phyloP scores from a whole-genome alignment of 495 filamentous ascomycete genomes.

The Penicillium lagena region DNA sequence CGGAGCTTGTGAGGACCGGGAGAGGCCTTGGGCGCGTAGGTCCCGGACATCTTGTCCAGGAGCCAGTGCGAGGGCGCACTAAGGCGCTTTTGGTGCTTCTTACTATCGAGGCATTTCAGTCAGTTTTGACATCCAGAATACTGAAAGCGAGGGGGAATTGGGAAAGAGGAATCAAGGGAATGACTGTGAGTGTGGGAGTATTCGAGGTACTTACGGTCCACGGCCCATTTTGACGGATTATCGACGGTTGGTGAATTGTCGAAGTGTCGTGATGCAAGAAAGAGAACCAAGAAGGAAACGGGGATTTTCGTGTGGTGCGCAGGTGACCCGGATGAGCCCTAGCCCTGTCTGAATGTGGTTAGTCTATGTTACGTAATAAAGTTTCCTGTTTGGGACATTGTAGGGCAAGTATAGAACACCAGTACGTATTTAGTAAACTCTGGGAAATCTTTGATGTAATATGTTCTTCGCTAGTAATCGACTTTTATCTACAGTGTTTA shows the following conservation, averaged over 20 bases:
- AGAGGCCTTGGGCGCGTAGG: conserved; percentile 93
- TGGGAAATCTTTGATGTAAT: not conserved
- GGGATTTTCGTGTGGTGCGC: not conserved
- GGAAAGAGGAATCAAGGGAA: not conserved
- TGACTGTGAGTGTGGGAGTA: not conserved
- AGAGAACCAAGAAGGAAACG: conserved; percentile 6
- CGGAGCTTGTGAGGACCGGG: conserved; percentile 98
- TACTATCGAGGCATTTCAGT: conserved; percentile 50
- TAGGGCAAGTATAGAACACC: conserved; percentile 7
- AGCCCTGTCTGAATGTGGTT: conserved; percentile 16
- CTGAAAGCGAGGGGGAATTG: not conserved
- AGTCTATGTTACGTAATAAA: not conserved
- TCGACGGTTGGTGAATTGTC: conserved; percentile 39
- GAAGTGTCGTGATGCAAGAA: conserved; percentile 28
- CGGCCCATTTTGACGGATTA: conserved; percentile 55
- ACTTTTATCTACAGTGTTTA: conserved; percentile 33
- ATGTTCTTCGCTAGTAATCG: conserved; percentile 17
- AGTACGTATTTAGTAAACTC: not conserved
- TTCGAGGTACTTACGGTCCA: conserved; percentile 53
- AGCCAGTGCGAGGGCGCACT: conserved; percentile 99
- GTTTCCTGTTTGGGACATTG: no score
- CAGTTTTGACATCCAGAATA: conserved; percentile 5
- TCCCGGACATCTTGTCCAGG: conserved; percentile 96
- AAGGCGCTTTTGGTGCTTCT: conserved; percentile 99
- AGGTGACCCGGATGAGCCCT: conserved; percentile 17